Percentiles rank a stretch among this genome's conserved stretches.
Conservation (phyloP, 2,329 filamentous ascomycete genomes). For the Ramichloridium luteum region DNA sequence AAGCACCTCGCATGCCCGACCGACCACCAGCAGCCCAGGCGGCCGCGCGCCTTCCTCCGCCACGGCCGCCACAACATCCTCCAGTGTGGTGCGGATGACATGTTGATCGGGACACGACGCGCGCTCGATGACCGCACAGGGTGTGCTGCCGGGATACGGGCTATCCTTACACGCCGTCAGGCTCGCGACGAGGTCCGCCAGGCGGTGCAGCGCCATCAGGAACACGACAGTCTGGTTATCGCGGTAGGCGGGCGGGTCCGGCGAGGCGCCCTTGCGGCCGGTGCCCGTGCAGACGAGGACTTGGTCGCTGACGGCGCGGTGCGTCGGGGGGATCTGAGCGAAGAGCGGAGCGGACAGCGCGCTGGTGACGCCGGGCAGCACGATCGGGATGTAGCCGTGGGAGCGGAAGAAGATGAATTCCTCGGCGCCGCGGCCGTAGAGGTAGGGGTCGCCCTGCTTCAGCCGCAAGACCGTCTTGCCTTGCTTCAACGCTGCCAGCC, state of each 20-base stretch:
- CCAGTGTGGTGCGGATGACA: slow-evolving; percentile 76
- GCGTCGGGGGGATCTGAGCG: slow-evolving; percentile 75
- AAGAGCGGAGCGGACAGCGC: slow-evolving; percentile 80
- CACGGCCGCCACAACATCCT: slow-evolving; percentile 66
- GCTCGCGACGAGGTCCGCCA: slow-evolving; percentile 59
- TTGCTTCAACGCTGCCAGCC: slow-evolving; percentile 52
- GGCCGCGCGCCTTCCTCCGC: slow-evolving; percentile 82
- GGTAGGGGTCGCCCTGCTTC: slow-evolving; percentile 93
- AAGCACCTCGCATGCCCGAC: slow-evolving; percentile 69
- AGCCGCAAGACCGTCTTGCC: slow-evolving; percentile 77
- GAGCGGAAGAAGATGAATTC: slow-evolving; percentile 74
- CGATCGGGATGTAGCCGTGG: slow-evolving; percentile 52
- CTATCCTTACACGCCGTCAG: slow-evolving; percentile 42
- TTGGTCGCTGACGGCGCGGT: slow-evolving; percentile 81
- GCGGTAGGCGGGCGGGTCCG: slow-evolving; percentile 69
- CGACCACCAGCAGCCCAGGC: slow-evolving; percentile 78
- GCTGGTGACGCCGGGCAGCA: slow-evolving; percentile 83
- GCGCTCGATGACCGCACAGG: slow-evolving; percentile 84
- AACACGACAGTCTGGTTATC: slow-evolving; percentile 75
- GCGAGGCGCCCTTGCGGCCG: slow-evolving; percentile 74
- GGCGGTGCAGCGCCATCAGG: slow-evolving; percentile 84
- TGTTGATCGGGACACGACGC: slow-evolving; percentile 91
- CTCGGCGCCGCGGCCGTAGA: slow-evolving; percentile 90
- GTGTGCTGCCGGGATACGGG: slow-evolving; percentile 51
- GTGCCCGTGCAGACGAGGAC: slow-evolving; percentile 95